A percentile compares a stretch with the other conserved stretches of the same genome.
phyloP scores from a whole-genome alignment of 2,329 filamentous ascomycete species.

The Clonostachys solani region DNA sequence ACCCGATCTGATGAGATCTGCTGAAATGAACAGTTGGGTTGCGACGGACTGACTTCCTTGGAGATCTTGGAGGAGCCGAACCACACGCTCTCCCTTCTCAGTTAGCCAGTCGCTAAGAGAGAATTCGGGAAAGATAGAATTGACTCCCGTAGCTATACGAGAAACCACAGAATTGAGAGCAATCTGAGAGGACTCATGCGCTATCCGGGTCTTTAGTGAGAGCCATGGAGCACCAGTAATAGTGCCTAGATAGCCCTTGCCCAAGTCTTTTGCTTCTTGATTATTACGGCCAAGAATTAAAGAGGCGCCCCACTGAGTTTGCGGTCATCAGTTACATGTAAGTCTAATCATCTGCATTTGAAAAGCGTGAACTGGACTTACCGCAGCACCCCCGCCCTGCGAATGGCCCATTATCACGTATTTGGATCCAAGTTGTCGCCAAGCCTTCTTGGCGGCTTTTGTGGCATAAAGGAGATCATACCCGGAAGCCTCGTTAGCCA shows the following conservation, averaged over 20 bases:
- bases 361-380: too few relatives aligned
- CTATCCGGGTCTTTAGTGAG: not conserved
- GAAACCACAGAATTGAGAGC: not conserved
- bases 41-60: not conserved
- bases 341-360: too few relatives aligned
- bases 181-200: conserved; percentile 1
- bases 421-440: conserved; percentile 15
- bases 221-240: conserved; percentile 5
- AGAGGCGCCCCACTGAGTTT: conserved; percentile 20
- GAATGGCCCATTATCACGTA: conserved; percentile 41
- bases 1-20: not conserved
- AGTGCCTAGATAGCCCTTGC: conserved; percentile 5
- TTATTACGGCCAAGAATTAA: conserved; percentile 11
- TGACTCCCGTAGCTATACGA: not conserved
- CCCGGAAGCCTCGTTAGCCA: conserved; percentile 26
- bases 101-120: conserved; percentile 21
- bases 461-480: conserved; percentile 37
- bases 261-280: conserved; percentile 1
- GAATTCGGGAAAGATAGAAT: conserved; percentile 7
- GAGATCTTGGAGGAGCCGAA: conserved; percentile 1
- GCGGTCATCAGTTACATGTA: too few relatives aligned
- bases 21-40: not conserved
- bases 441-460: conserved; percentile 31
- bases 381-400: conserved; percentile 35
- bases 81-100: conserved; percentile 3